These are phyloP conservation scores for Annulohypoxylon stygium DNA, from an alignment of 495 filamentous ascomycete species.

Conservation along the genomic window DNA sequence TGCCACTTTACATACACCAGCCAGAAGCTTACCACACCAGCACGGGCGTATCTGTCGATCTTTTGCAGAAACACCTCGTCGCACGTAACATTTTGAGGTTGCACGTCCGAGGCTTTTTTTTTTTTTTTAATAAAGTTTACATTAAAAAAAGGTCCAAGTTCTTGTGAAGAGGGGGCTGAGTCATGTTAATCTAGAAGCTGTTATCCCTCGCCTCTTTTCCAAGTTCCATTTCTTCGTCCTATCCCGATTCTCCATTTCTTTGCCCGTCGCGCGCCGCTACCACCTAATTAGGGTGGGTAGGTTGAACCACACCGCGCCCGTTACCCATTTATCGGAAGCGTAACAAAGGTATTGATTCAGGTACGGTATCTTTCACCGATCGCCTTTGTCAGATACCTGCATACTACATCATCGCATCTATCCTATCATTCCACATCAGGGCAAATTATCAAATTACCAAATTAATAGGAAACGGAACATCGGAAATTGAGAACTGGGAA, in stretches of 20 bases:
- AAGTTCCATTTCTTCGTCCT: not conserved
- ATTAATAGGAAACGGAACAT: not conserved
- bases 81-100: not conserved
- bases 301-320: not conserved
- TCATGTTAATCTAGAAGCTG: not conserved
- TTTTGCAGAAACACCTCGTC: not conserved
- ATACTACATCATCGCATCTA: not conserved
- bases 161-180: not conserved
- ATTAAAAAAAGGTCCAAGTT: not conserved
- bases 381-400: not conserved
- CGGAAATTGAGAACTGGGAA: not conserved
- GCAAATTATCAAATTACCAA: no score
- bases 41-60: not conserved
- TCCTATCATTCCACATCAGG: no score
- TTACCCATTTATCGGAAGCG: not conserved
- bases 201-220: not conserved
- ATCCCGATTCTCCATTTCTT: constrained; percentile 2
- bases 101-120: not conserved
- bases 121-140: not conserved
- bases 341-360: not conserved
- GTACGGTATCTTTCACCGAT: not conserved
- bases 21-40: not conserved
- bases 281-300: not conserved
- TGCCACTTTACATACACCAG: not conserved
- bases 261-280: constrained; percentile 2